phyloP scores from a whole-genome alignment of 2,329 filamentous ascomycete genomes.

The Aspergillus vadensis region DNA sequence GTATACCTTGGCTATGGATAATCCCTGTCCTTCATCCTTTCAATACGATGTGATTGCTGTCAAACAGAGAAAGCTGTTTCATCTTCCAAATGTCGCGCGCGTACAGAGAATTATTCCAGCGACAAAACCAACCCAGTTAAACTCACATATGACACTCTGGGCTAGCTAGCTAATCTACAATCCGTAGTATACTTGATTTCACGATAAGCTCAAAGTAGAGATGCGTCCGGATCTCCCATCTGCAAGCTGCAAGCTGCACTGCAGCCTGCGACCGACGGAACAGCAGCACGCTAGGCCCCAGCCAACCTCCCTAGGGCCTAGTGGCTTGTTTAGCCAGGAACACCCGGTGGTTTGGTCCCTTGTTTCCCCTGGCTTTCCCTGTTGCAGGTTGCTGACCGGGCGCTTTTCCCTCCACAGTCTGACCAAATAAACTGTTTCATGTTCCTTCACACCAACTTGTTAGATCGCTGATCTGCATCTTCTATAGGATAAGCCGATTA shows the following conservation, averaged over 20 bases:
- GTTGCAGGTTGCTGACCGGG: neutral
- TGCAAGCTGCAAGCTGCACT: neutral
- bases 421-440: neutral
- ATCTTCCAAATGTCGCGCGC: too few species aligned
- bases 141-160: too few species aligned
- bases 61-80: too few species aligned
- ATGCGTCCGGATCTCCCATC: neutral
- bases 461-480: neutral
- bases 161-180: too few species aligned
- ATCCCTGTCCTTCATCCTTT: too few species aligned
- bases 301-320: neutral
- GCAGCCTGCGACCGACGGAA: conserved; percentile 6
- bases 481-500: neutral
- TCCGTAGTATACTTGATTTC: too few species aligned
- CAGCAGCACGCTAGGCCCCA: neutral
- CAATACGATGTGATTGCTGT: too few species aligned
- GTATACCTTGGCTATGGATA: too few species aligned
- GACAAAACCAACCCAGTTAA: too few species aligned
- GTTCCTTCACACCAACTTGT: neutral
- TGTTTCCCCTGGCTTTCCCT: neutral
- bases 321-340: conserved; percentile 5
- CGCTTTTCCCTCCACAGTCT: neutral
- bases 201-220: neutral
- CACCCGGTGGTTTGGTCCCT: neutral
- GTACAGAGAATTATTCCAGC: too few species aligned